These are phyloP conservation scores for Coelastrella sp. DNA, from an alignment of 139 green algal species.

Conservation along the genomic window DNA sequence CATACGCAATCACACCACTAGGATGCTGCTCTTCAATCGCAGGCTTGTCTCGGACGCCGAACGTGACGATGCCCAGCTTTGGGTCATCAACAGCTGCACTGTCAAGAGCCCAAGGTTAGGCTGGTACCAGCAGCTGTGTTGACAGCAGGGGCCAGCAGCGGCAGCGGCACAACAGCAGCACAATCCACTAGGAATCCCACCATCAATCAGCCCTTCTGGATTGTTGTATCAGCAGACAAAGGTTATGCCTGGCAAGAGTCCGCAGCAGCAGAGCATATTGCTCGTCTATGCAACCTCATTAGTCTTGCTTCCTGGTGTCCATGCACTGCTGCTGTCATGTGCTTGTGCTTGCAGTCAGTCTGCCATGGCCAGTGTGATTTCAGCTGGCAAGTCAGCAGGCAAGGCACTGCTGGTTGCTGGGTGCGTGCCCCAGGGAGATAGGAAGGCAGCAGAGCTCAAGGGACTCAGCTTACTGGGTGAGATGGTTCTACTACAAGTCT, in stretches of 20 bases:
- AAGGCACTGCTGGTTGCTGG: slow-evolving; percentile 89
- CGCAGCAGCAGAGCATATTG: no score
- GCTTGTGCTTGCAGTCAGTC: slow-evolving; percentile 59
- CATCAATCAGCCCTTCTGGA: no score
- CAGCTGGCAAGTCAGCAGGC: slow-evolving; percentile 52
- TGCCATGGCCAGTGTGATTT: slow-evolving; percentile 81
- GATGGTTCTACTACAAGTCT: no score
- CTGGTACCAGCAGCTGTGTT: neutral
- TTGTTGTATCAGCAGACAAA: no score
- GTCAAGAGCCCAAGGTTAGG: slow-evolving; percentile 84
- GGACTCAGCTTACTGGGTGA: slow-evolving; percentile 86
- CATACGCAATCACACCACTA: neutral
- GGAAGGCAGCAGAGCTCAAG: slow-evolving; percentile 77
- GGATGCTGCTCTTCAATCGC: neutral
- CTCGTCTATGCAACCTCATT: no score
- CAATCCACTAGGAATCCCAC: no score
- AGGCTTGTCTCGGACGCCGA: slow-evolving; percentile 75
- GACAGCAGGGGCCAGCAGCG: neutral
- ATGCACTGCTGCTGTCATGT: slow-evolving; percentile 5
- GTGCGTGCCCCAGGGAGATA: slow-evolving; percentile 93
- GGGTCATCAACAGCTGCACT: slow-evolving; percentile 96
- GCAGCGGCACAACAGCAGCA: neutral
- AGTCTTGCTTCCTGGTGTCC: no score
- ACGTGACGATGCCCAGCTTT: slow-evolving; percentile 76
- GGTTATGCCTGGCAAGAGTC: no score